Base-by-base conservation (phyloP, 345 rosid genomes). In the Cochlearia excelsa region DNA sequence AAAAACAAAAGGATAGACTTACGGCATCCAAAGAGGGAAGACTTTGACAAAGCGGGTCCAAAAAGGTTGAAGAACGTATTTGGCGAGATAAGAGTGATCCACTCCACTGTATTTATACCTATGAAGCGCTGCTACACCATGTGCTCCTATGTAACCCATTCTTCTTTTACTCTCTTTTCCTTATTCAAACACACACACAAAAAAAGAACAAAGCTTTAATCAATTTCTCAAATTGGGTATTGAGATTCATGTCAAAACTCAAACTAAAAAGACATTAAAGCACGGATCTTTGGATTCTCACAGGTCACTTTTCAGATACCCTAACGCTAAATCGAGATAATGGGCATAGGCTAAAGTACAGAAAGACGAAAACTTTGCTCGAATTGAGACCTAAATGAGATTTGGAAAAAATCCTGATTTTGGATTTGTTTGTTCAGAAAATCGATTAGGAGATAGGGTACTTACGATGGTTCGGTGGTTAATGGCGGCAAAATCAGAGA, bases 21-120 rank as follows among this genome's bases (percentile, higher is more conserved):
- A 90, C 99, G 99, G 97, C 97, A 94, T 87, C 99, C 99, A 94
- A 35, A 94, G 85, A 44, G 99, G 99, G 66, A 94, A 87, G 86
- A 94, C 74, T 73, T 74, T 76, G 64, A 94, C 97, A 61, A 74
- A 81, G 1, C 88, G 87, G 26, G 75, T 66, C 96, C 99, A 94
- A 63, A 94, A 87, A 40, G 99, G 99, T 71, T 94, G 97, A 72
- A 93, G 60, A 3, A 93, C 87, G 73, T 93, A 90, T 75, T 93
- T 93, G 51, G 97, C 88, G 54, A 85, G 77, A 50, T 77, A 87
- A 9, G 99, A 93, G 74, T 79, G 82, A 75, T 93, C 97, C 16
- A 75, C 96, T 7, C 99, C 99, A 66, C 97, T 93, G 77, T 93
- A 93, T 66, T 84, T 89, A 80, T 93, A 83, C 72, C 77, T 87